Evolutionary conservation across 2,329 filamentous ascomycete species (phyloP), one percentile per base, ranked within the genome.

Genomic region (Tolypocladium paradoxum): DNA sequence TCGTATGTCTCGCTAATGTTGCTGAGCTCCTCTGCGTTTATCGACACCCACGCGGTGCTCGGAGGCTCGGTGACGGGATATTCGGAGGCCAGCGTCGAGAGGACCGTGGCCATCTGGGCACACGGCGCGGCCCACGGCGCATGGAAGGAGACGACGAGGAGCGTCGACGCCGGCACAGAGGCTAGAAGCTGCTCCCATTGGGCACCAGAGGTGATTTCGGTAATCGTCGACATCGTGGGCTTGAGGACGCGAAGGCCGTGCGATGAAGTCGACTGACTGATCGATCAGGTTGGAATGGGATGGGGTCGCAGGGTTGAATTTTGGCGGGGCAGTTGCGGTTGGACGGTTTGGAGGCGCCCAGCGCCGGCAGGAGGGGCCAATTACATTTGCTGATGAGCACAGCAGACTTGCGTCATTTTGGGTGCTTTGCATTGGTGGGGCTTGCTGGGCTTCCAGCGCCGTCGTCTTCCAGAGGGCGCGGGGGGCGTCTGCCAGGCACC

Each of bases 81-180:
- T 68, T 91, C 90, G 64, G 84, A 83, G 59, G 92, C 91, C 59
- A 99, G 87, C 24, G 90, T 87, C 65, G 82, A 78, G 59, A 99
- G 82, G 61, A 97, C 87, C 50, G 84, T 87, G 61, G 82, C 83
- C 91, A 97, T 97, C 73, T 96, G 90, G 58, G 88, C 84, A 76
- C 93, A 97, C 47, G 93, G 93, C 55, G 90, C 90, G 33, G 93
- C 93, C 93, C 93, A 99, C 60, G 91, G 88, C 22, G 93, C 90
- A 70, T 97, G 88, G 77, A 99, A 99, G 68, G 91, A 96, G 66
- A 95, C 82, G 65, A 96, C 78, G 57, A 92, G 78, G 55, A 96
- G 82, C 18, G 87, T 82, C 18, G 84, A 79, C 2, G 85, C 66
- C 12, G 88, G 81, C 16, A 91, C 77, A 43, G 82, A 77, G 57